A percentile compares a stretch with the other conserved stretches of the same genome.
Evolutionary conservation across 139 green algal genomes (phyloP).

Genomic region (Tetradesmus lagerheimii): DNA sequence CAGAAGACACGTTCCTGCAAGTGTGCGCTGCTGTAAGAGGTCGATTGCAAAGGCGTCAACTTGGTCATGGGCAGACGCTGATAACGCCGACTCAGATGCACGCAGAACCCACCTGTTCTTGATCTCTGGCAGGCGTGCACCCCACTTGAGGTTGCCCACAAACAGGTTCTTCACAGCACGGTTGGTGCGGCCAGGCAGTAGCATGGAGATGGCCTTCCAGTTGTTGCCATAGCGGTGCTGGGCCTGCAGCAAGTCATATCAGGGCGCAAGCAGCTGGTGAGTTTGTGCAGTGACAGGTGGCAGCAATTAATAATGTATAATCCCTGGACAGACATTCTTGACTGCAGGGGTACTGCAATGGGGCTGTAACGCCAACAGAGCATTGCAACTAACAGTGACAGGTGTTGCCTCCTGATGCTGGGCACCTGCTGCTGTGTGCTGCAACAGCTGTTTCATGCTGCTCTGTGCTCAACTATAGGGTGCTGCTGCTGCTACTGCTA

Average conservation of each 20-base stretch:
- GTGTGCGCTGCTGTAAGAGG: too few species aligned
- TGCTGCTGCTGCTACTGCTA: neutral
- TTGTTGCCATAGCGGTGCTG: slow-evolving; percentile 53
- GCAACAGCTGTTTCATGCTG: neutral
- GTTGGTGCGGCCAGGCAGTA: slow-evolving; percentile 53
- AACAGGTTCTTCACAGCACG: slow-evolving; percentile 55
- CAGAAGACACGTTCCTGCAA: neutral
- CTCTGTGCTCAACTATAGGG: neutral
- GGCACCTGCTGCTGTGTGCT: neutral
- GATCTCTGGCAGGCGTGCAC: slow-evolving; percentile 47
- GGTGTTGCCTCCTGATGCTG: neutral
- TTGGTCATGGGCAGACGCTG: too few species aligned
- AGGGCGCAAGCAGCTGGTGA: neutral
- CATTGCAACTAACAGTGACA: too few species aligned
- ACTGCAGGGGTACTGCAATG: neutral
- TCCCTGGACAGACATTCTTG: too few species aligned
- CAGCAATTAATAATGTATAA: too few species aligned
- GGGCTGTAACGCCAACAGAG: neutral
- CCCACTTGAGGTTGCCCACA: slow-evolving; percentile 54
- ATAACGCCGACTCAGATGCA: neutral
- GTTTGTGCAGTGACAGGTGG: too few species aligned
- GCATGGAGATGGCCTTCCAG: slow-evolving; percentile 56
- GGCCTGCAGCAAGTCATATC: slow-evolving; percentile 16
- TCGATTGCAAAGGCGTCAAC: too few species aligned
- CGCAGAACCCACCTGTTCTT: slow-evolving; percentile 36